Evolutionary conservation across 371 early-diverging fungal genomes (phyloP), one percentile per base, ranked within the genome.

Genomic region (Lichtheimia ramosa): DNA sequence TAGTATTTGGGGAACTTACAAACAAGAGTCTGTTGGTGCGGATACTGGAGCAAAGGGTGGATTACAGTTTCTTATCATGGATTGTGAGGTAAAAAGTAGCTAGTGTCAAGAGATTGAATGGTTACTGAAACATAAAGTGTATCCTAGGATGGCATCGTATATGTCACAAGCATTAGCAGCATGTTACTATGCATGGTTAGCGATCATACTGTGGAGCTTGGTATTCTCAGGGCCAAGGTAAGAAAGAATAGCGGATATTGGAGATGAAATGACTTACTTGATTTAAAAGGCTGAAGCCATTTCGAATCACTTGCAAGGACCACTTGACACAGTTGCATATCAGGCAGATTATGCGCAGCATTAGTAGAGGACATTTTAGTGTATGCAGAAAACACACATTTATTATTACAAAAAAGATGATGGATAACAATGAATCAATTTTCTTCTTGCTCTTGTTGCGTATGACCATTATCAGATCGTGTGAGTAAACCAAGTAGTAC

Each of bases 1-100:
- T 56, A 90, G 89, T 67, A 80, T 89, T n/a, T 92, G 92, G 91
- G 82, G 81, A 34, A 87, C 87, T 8, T 89, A 90, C 51, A 86
- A 88, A 65, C 82, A 87, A 58, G 84, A 83, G 20, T 54, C 50
- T 41, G 34, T 55, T 13, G 70, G 68, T 42, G 43, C 65, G 43
- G 43, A 27, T 62, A 65, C 78, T 53, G 71, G 63, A 49, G 64
- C 48, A 13, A 63, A 66, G 59, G 65, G 74, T 54, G 67, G 63
- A 51, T 65, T 88, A 59, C 74, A 79, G 49, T 79, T 74, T 46
- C 71, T 90, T 54, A 73, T 90, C 40, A 59, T 89, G 15, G 81
- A 87, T 24, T 90, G 90, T 58, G 87, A 92, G 74, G 89, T 14
- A 13, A 20, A 18, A 21, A 16, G 20, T 15, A 46, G 7, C 42